Conservation (phyloP, 495 filamentous ascomycete genomes). For the Daldinia decipiens region DNA sequence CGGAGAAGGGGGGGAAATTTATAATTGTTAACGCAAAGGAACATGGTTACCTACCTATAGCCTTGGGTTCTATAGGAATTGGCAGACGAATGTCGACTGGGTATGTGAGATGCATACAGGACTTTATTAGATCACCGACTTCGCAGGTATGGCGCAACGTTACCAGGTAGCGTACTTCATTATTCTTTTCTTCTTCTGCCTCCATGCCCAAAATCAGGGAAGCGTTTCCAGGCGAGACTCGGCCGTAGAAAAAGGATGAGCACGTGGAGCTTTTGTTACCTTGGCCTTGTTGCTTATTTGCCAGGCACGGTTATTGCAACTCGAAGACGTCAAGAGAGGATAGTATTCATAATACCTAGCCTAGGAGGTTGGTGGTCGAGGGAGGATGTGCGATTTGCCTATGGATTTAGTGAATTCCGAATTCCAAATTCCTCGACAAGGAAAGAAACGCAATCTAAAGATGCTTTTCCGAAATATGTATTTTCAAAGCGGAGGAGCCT, state of each 20-base stretch:
- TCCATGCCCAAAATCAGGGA: conserved; percentile 21
- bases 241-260: conserved; percentile 18
- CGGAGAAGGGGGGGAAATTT: conserved; percentile 9
- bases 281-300: conserved; percentile 24
- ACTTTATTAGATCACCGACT: conserved; percentile 34
- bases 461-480: conserved; percentile 22
- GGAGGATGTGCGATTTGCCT: conserved; percentile 14
- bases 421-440: conserved; percentile 17
- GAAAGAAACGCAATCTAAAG: conserved; percentile 23
- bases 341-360: conserved; percentile 20
- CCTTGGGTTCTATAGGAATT: conserved; percentile 22
- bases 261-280: conserved; percentile 13
- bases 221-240: conserved; percentile 18
- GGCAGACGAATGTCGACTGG: conserved; percentile 29
- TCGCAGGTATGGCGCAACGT: conserved; percentile 27
- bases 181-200: conserved; percentile 33
- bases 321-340: conserved; percentile 12
- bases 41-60: conserved; percentile 10
- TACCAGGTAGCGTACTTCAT: conserved; percentile 22
- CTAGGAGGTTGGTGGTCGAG: conserved; percentile 7
- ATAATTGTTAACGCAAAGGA: conserved; percentile 34
- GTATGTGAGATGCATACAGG: conserved; percentile 35
- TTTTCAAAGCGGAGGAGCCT: conserved; percentile 23
- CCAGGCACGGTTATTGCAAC: conserved; percentile 30
- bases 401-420: conserved; percentile 13